These are phyloP conservation scores for Byssochlamys sp. DNA, from an alignment of 2,329 filamentous ascomycete genomes.

Conservation along the genomic window DNA sequence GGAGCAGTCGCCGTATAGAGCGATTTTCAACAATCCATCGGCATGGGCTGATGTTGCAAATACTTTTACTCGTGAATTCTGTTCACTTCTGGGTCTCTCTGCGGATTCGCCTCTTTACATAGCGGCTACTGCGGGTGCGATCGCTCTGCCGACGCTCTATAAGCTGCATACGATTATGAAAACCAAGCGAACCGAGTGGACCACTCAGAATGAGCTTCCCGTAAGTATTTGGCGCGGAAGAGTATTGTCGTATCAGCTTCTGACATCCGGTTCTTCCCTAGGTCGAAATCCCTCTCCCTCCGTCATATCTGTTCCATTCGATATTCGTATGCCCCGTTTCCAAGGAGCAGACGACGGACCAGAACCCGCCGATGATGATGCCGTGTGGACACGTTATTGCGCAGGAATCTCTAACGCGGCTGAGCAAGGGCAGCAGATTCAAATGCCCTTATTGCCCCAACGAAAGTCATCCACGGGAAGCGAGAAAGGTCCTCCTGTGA, in stretches of 20 bases:
- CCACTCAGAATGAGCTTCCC: constrained; percentile 77
- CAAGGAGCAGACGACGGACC: constrained; percentile 88
- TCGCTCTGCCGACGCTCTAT: constrained; percentile 77
- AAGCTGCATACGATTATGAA: constrained; percentile 84
- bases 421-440: constrained; percentile 70
- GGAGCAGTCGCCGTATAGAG: constrained; percentile 63
- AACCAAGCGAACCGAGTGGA: constrained; percentile 89
- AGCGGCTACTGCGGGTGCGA: constrained; percentile 81
- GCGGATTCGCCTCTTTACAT: constrained; percentile 89
- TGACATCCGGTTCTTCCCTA: constrained; percentile 11
- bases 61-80: constrained; percentile 92
- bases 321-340: constrained; percentile 97
- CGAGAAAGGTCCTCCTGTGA: constrained; percentile 60
- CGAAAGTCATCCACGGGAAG: constrained; percentile 70
- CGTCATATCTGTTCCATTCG: constrained; percentile 68
- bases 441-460: constrained; percentile 94
- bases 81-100: constrained; percentile 76
- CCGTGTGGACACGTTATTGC: constrained; percentile 92
- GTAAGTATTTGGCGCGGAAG: constrained; percentile 51
- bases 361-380: constrained; percentile 93
- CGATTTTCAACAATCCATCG: constrained; percentile 63
- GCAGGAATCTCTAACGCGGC: constrained; percentile 66
- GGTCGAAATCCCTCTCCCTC: constrained; percentile 58
- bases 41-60: constrained; percentile 74
- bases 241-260: background rate